phyloP scores from a whole-genome alignment of 2,329 filamentous ascomycete species.

The Xylaria sp. region DNA sequence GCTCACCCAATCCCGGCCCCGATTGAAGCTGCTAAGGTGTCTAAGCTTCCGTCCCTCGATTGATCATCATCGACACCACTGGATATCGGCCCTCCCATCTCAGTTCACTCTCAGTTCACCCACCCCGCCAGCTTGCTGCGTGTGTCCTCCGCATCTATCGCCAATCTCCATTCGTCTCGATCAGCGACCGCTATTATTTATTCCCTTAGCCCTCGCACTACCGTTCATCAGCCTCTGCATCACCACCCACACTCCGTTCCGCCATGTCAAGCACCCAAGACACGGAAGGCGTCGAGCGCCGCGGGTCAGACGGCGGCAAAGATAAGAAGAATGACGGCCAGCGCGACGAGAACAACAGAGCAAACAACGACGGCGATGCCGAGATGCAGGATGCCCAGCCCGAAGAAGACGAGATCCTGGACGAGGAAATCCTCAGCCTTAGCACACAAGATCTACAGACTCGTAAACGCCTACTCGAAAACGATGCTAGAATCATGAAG shows the following conservation, averaged over 20 bases:
- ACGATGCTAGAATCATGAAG: constrained; percentile 98
- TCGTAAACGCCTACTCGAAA: constrained; percentile 89
- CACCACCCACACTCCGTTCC: constrained; percentile 12
- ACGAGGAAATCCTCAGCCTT: constrained; percentile 90
- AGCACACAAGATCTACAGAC: constrained; percentile 95
- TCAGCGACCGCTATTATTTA: too few species aligned
- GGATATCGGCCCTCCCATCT: neutral
- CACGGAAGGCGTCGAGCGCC: constrained; percentile 35
- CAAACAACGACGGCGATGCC: constrained; percentile 71
- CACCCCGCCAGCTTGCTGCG: neutral
- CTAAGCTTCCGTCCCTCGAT: constrained; percentile 20
- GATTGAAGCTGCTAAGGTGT: constrained; percentile 15
- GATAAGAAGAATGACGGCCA: constrained; percentile 60
- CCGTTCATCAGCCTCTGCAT: neutral
- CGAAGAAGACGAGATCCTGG: constrained; percentile 80
- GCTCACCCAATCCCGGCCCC: constrained; percentile 23
- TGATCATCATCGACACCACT: constrained; percentile 30
- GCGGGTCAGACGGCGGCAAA: constrained; percentile 45
- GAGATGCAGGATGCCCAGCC: constrained; percentile 88
- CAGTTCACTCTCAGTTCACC: neutral
- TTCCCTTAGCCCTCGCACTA: neutral
- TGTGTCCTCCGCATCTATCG: neutral
- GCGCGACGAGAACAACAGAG: constrained; percentile 61
- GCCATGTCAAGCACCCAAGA: constrained; percentile 43
- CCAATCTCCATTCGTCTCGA: neutral